Evolutionary conservation across 2,329 filamentous ascomycete genomes (phyloP), one percentile per base, ranked within the genome.

Genomic region (Dryadomyces sulphureus): DNA sequence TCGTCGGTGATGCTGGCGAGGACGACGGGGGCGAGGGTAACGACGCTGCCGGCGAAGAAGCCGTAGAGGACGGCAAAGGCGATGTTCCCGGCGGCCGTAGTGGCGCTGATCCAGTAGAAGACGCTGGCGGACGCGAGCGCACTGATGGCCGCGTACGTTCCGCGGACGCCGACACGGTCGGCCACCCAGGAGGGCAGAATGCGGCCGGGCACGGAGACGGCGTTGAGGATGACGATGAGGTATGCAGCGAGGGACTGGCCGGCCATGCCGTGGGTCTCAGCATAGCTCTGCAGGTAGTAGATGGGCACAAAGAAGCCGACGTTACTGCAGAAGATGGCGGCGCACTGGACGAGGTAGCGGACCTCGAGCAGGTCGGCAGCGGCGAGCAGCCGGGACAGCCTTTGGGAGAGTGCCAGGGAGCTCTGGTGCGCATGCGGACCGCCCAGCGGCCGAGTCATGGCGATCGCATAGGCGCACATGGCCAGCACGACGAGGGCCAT

Each of bases 281-380:
- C 60, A 49, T 60, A 69, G 30, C 64, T 56, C 52, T 65, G 57
- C 52, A 69, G 61, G 56, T 68, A 71, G 54, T 67, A 72, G 56
- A 71, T 69, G 5, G 67, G 61, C 40, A 68, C 61, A 54, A 72
- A 73, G 20, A 72, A 56, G 30, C 62, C 63, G 51, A 70, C 66
- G 7, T 56, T 30, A n/a, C 55, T 56, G 44, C 65, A 62, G 7
- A 65, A 45, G 38, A 65, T 38, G 49, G 62, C 71, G 5, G 62
- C 57, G 4, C 34, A 17, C 34, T 36, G 34, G 19, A 22, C 36
- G 36, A 38, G 36, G 36, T 38, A 20, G 5, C 20, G 19, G 20
- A 19, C 17, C 7, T 20, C 36, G 36, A 38, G 19, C 36, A 38
- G 8, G 36, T 21, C 36, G 36, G 36, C 19, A 5, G 36, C 36